These are phyloP conservation scores for Pneumocystis carinii DNA, from an alignment of 1,139 yeast species.

Conservation along the genomic window DNA sequence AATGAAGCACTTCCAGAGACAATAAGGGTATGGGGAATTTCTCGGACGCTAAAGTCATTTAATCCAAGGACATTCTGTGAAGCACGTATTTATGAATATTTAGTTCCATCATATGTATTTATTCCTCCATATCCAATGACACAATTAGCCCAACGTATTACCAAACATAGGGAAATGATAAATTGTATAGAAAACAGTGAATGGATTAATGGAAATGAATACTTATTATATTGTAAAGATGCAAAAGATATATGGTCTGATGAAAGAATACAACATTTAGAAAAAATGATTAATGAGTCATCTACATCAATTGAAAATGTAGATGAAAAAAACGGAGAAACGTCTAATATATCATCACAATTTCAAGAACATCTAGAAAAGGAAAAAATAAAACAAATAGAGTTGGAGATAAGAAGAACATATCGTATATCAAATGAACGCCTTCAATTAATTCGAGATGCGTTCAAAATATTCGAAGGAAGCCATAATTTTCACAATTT, in stretches of 20 bases:
- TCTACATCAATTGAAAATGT: neutral
- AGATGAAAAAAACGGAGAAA: neutral
- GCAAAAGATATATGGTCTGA: neutral
- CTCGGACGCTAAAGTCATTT: slow-evolving; percentile 76
- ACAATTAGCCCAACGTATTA: slow-evolving; percentile 39
- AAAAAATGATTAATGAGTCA: neutral
- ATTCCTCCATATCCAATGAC: slow-evolving; percentile 77
- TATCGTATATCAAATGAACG: slow-evolving; percentile 53
- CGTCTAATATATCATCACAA: neutral
- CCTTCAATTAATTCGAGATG: slow-evolving; percentile 46
- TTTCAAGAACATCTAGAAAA: neutral
- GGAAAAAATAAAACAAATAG: neutral
- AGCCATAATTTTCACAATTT: slow-evolving; percentile 92
- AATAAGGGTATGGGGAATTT: slow-evolving; percentile 85
- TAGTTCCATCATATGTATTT: slow-evolving; percentile 79
- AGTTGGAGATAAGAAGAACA: slow-evolving; percentile 35
- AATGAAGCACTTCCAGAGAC: slow-evolving; percentile 66
- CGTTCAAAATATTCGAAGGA: slow-evolving; percentile 64
- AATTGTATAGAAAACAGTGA: neutral
- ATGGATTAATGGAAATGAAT: neutral
- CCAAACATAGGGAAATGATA: neutral
- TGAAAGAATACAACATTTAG: neutral
- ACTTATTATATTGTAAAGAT: neutral
- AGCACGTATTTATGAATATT: slow-evolving; percentile 81
- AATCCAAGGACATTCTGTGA: slow-evolving; percentile 94